These are phyloP conservation scores for Pseudogymnoascus sp. DNA, from an alignment of 2,329 filamentous ascomycete genomes.

Conservation along the genomic window DNA sequence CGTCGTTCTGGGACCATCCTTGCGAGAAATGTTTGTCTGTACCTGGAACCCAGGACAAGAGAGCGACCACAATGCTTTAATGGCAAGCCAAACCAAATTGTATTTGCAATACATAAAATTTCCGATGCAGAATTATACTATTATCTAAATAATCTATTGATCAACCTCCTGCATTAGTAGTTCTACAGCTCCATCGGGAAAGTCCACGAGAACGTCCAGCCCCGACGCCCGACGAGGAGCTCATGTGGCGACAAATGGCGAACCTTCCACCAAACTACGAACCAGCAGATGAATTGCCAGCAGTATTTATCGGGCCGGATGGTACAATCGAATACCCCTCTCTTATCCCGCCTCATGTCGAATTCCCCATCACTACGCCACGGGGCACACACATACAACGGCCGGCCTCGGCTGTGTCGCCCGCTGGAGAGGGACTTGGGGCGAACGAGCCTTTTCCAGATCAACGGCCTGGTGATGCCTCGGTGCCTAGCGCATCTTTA, in stretches of 20 bases:
- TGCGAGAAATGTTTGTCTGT: background rate
- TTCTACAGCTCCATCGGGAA: background rate
- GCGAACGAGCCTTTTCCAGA: conserved; percentile 1
- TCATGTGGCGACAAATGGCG: background rate
- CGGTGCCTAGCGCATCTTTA: background rate
- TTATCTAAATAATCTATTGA: background rate
- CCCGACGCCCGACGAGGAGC: background rate
- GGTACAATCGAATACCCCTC: conserved; percentile 4
- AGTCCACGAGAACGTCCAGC: background rate
- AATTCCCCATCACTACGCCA: background rate
- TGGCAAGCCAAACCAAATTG: background rate
- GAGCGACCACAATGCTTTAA: background rate
- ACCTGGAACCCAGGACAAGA: background rate
- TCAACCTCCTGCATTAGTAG: background rate
- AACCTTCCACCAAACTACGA: background rate
- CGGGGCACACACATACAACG: background rate
- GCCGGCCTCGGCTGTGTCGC: background rate
- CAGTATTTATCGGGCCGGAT: background rate
- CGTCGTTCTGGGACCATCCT: background rate
- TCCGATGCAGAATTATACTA: background rate
- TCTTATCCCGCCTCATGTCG: conserved; percentile 2
- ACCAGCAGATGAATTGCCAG: conserved; percentile 1
- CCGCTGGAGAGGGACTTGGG: background rate
- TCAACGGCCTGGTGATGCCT: background rate
- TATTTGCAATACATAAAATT: background rate